These are phyloP conservation scores for Anthracocystis panici-leucophaei DNA, from an alignment of 1,284 basidiomycete species.

Conservation along the genomic window DNA sequence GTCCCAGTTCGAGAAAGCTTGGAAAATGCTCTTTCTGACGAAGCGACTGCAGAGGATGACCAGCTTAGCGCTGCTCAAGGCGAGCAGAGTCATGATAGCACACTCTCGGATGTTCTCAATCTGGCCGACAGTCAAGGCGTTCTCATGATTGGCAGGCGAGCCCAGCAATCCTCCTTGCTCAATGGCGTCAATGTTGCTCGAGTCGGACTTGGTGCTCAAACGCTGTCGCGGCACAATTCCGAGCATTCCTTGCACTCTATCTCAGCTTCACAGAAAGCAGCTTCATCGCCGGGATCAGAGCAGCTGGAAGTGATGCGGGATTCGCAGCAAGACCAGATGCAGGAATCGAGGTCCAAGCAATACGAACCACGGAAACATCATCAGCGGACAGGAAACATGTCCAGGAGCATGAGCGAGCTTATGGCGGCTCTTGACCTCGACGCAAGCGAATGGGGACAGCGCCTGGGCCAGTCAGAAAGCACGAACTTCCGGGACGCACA, in stretches of 20 bases:
- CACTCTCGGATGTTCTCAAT: conserved; percentile 38
- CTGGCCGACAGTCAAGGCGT: conserved; percentile 22
- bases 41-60: not conserved
- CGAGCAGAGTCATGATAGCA: conserved; percentile 26
- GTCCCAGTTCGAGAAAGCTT: conserved; percentile 7
- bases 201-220: conserved; percentile 27
- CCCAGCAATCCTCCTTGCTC: conserved; percentile 3
- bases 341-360: not conserved
- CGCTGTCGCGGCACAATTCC: conserved; percentile 5
- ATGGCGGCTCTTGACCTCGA: conserved; percentile 44
- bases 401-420: conserved; percentile 45
- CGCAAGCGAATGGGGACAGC: conserved; percentile 23
- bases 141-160: conserved; percentile 8
- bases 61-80: conserved; percentile 1
- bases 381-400: conserved; percentile 31
- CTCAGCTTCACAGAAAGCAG: not conserved
- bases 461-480: conserved; percentile 3
- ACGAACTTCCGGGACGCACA: not conserved
- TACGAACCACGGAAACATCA: not conserved
- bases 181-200: conserved; percentile 6
- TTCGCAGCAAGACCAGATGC: not conserved
- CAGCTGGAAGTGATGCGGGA: conserved; percentile 7
- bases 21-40: not conserved
- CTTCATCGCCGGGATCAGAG: conserved; percentile 4
- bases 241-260: conserved; percentile 10